These are phyloP conservation scores for Extremus antarcticus DNA, from an alignment of 495 filamentous ascomycete genomes.

Conservation along the genomic window DNA sequence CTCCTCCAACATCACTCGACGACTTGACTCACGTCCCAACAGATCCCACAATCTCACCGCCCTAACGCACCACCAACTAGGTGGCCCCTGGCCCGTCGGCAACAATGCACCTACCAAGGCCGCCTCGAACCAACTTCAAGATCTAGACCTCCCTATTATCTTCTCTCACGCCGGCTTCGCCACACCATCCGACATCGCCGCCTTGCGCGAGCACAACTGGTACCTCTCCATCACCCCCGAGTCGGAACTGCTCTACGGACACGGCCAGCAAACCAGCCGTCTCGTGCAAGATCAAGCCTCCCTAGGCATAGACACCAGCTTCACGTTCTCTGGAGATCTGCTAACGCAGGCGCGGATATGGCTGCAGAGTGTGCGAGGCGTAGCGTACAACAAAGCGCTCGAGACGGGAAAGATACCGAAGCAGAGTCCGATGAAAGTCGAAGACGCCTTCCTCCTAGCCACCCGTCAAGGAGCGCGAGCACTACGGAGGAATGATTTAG, in stretches of 20 bases:
- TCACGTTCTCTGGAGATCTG: conserved; percentile 36
- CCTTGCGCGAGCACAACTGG: conserved; percentile 32
- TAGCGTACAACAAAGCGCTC: conserved; percentile 29
- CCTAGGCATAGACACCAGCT: conserved; percentile 38
- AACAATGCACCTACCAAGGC: background rate
- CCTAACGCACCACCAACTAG: conserved; percentile 26
- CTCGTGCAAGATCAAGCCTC: conserved; percentile 34
- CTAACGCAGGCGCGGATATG: conserved; percentile 35
- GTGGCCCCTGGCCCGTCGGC: conserved; percentile 20
- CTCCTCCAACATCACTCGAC: background rate
- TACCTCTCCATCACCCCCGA: conserved; percentile 38
- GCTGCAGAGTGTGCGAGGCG: conserved; percentile 29
- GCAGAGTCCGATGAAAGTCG: conserved; percentile 34
- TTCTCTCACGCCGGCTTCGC: conserved; percentile 34
- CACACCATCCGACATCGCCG: conserved; percentile 19
- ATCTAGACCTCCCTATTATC: conserved; percentile 28
- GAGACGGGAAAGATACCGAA: conserved; percentile 29
- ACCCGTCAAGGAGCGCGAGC: conserved; percentile 39
- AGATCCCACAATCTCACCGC: conserved; percentile 13
- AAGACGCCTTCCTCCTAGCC: conserved; percentile 41
- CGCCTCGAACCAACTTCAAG: conserved; percentile 1
- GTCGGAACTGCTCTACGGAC: conserved; percentile 38
- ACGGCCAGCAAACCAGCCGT: conserved; percentile 28
- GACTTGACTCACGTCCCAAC: conserved; percentile 12
- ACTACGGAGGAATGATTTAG: conserved; percentile 36